Base-by-base conservation (phyloP, 2,329 filamentous ascomycete genomes). In the Emergomyces orientalis region DNA sequence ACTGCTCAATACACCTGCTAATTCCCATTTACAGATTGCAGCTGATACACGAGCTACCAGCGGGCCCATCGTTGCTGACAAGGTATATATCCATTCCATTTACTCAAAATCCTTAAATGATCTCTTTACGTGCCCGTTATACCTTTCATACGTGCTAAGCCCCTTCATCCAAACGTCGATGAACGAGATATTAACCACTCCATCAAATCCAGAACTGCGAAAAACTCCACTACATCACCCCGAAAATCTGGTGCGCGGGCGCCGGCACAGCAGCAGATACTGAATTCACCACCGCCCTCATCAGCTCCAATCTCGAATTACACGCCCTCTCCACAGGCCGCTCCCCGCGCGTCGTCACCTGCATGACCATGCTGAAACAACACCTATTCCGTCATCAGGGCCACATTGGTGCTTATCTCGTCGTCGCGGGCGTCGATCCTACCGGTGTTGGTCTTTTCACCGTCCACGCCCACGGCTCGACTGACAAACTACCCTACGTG, bases 311-410 rank as follows among this genome's bases (percentile, higher is more conserved):
- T 81, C 88, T 99, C 75, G 94, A 99, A 82, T 87, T 99, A 65
- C 94, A 99, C 82, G 86, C 93, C 62, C 88, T 99, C 71, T 97
- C 91, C 63, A 97, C 94, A 37, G 93, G 93, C 77, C 93, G 94
- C 76, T 91, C 94, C 78, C 93, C 94, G 65, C 91, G 94, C 75
- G 95, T 99, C 70, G 92, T 97, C 69, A 99, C 94, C 66, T 96
- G 92, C 83, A 99, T 99, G 94, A 99, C 94, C 60, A 88, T 99
- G 82, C 88, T 99, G 68, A 99, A 99, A 84, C 94, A 99, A 81
- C 94, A 99, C 78, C 89, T 99, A 66, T 99, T 99, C 88, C 88
- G 90, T 71, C 90, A 99, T 83, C 94, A 99, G 78, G 94, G 94
- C 70, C 85, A 99, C 81, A 96, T 99, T 70, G 94, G 95, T 70